Conservation (phyloP, 768 basidiomycete species). For the Xerocomus brunneocitrinus region DNA sequence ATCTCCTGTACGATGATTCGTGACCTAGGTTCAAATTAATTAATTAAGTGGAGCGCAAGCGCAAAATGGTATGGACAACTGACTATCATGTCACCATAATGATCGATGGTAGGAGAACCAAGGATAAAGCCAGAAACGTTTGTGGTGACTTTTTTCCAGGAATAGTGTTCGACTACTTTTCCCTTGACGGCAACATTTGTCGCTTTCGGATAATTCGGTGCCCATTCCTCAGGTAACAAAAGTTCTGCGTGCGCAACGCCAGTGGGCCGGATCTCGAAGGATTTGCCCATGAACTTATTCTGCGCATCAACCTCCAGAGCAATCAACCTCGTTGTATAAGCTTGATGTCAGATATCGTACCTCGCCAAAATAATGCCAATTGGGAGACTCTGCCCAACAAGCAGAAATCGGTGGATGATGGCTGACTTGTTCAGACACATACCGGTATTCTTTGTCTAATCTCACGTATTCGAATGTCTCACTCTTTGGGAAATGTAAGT, state of each 20-base stretch:
- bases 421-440: conserved; percentile 94
- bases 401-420: conserved; percentile 97
- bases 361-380: conserved; percentile 90
- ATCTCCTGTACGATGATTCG: conserved; percentile 89
- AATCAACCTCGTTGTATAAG: not conserved
- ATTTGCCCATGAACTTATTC: conserved; percentile 94
- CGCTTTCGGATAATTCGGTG: conserved; percentile 56
- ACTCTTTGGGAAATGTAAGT: conserved; percentile 39
- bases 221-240: conserved; percentile 64
- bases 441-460: conserved; percentile 84
- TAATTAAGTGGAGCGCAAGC: conserved; percentile 1
- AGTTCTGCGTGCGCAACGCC: conserved; percentile 91
- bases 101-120: conserved; percentile 83
- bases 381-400: conserved; percentile 88
- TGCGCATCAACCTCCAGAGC: conserved; percentile 80
- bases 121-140: conserved; percentile 91
- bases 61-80: conserved; percentile 29
- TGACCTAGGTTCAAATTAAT: conserved; percentile 39
- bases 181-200: conserved; percentile 38
- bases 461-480: conserved; percentile 95
- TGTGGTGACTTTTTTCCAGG: conserved; percentile 93
- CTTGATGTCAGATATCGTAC: conserved; percentile 29
- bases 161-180: conserved; percentile 84
- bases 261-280: conserved; percentile 93
- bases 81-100: conserved; percentile 93